phyloP scores from a whole-genome alignment of 371 early-diverging fungal genomes.

The Fennellomyces sp. region DNA sequence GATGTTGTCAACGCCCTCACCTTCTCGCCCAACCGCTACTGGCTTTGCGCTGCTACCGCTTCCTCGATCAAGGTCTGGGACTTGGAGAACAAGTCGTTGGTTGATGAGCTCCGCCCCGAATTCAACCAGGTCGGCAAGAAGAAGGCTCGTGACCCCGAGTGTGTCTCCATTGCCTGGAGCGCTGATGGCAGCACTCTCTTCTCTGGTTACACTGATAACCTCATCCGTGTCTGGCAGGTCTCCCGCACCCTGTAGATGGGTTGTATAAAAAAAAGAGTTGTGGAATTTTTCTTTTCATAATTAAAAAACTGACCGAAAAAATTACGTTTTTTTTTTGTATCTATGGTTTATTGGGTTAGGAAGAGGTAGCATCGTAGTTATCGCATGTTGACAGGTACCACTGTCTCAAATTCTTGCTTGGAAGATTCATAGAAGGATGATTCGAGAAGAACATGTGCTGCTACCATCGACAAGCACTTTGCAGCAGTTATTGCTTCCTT shows the following conservation, averaged over 20 bases:
- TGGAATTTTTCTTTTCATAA: slow-evolving; percentile 1
- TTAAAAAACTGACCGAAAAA: slow-evolving; percentile 1
- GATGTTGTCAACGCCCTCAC: slow-evolving; percentile 95
- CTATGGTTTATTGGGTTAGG: background rate
- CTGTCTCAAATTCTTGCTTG: background rate
- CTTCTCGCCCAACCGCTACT: slow-evolving; percentile 99
- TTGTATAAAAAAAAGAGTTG: slow-evolving; percentile 1
- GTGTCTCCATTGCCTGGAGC: slow-evolving; percentile 97
- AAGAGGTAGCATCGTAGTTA: background rate
- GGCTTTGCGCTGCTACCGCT: slow-evolving; percentile 98
- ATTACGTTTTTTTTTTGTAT: background rate
- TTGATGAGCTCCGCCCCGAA: slow-evolving; percentile 95
- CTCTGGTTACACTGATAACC: slow-evolving; percentile 97
- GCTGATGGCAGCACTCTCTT: slow-evolving; percentile 98
- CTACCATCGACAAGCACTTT: slow-evolving; percentile 13
- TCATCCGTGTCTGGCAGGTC: slow-evolving; percentile 95
- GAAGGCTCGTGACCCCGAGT: slow-evolving; percentile 77
- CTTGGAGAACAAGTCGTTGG: slow-evolving; percentile 95
- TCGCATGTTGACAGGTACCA: background rate
- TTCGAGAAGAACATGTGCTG: slow-evolving; percentile 3
- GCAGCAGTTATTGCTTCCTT: slow-evolving; percentile 38
- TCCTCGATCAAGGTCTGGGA: slow-evolving; percentile 99
- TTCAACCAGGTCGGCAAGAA: slow-evolving; percentile 75
- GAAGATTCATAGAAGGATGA: slow-evolving; percentile 2
- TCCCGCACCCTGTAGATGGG: slow-evolving; percentile 60